phyloP scores from a whole-genome alignment of 2,329 filamentous ascomycete species.

The Ambrosiella beaveri region DNA sequence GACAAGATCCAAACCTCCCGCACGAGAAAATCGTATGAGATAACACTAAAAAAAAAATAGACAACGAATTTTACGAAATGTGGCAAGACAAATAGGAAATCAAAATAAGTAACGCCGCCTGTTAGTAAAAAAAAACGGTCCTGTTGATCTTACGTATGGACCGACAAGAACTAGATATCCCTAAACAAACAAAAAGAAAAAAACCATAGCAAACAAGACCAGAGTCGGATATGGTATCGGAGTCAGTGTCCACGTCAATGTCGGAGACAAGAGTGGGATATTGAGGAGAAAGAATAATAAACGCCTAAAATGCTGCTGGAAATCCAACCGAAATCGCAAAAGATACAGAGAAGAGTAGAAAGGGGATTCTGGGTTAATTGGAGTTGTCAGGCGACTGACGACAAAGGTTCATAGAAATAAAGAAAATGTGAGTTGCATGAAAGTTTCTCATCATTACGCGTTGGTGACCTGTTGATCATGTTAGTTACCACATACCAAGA shows the following conservation, averaged over 20 bases:
- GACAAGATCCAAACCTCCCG: background rate
- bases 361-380: background rate
- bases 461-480: constrained; percentile 35
- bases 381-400: constrained; percentile 4
- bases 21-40: background rate
- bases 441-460: constrained; percentile 26
- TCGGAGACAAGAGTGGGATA: background rate
- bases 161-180: constrained; percentile 10
- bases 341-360: constrained; percentile 10
- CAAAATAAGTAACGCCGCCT: constrained; percentile 12
- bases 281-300: background rate
- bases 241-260: background rate
- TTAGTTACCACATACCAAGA: constrained; percentile 13
- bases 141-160: background rate
- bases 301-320: constrained; percentile 12
- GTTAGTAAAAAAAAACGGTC: constrained; percentile 11
- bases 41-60: background rate
- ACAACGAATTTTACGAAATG: constrained; percentile 3
- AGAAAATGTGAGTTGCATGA: background rate
- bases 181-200: constrained; percentile 10
- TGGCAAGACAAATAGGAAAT: constrained; percentile 5
- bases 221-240: background rate
- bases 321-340: constrained; percentile 10
- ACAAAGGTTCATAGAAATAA: constrained; percentile 7
- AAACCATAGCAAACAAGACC: constrained; percentile 3